Base-by-base conservation (phyloP, 2,329 filamentous ascomycete genomes). In the Fusarium mexicanum region DNA sequence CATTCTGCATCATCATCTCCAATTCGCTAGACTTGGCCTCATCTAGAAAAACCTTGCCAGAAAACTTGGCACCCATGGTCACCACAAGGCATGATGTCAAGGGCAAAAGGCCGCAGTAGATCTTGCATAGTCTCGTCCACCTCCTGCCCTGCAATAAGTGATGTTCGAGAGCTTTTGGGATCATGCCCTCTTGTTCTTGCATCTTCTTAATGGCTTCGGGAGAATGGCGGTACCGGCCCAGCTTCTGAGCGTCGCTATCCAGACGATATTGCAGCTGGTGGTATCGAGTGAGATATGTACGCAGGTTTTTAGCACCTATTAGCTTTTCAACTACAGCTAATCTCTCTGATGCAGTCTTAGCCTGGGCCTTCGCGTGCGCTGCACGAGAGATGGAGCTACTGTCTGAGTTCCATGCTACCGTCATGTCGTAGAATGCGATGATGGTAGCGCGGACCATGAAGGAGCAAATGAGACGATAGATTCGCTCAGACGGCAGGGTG, bases 251-350 rank as follows among this genome's bases (percentile, higher is more conserved):
- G 14, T 35, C 33, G 33, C 13, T 35, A 1, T 8, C 16, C 33
- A 35, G 14, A 35, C 6, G 13, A 35, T 16, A 0, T 6, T 35
- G 33, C 33, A 35, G 6, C 33, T 16, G 6, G 33, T 35, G 6
- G 33, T 35, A 16, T 35, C 33, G 33, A 1, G 33, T 35, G 13
- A 35, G 33, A 35, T 8, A 35, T 2, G 14, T 16, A 14, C 13
- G 16, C 33, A 35, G 33, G 33, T 1, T 16, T 35, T 35, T 35
- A 14, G 6, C 13, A 35, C 6, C 33, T 8, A 6, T 1, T 0
- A 33, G 31, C 31, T 14, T 16, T 35, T 35, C 1, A 1, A 16
- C 33, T 0, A 35, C 33, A 6, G 13, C 33, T 35, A 35, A 7
- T 35, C 33, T 5, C 33, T 16, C 13, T 35, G 13, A 16, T 1